Conservation (phyloP, 495 filamentous ascomycete genomes). For the Staphylotrichum longicolle region DNA sequence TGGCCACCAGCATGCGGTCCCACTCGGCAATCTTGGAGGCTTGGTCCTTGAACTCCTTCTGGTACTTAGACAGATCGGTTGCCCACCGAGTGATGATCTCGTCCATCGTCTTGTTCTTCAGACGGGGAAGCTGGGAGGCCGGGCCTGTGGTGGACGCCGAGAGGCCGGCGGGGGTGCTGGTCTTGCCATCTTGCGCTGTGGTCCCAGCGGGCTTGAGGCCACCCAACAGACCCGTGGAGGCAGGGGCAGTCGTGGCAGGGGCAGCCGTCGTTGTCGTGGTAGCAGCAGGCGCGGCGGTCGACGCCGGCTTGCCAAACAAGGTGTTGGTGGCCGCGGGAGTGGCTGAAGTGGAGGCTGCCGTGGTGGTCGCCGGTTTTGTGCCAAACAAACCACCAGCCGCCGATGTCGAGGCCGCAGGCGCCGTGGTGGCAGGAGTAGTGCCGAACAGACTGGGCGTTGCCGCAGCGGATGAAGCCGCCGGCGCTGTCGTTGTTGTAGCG, state of each 20-base stretch:
- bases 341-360: constrained; percentile 12
- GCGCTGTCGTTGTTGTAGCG: constrained; percentile 11
- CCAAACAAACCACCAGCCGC: constrained; percentile 13
- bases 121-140: constrained; percentile 73
- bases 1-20: constrained; percentile 89
- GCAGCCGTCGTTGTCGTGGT: constrained; percentile 15
- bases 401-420: constrained; percentile 1
- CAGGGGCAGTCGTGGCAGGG: constrained; percentile 18
- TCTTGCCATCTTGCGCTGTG: constrained; percentile 24
- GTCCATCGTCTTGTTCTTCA: constrained; percentile 99
- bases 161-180: constrained; percentile 44
- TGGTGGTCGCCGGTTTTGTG: constrained; percentile 15
- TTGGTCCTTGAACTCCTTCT: constrained; percentile 89
- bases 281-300: constrained; percentile 21
- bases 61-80: constrained; percentile 88
- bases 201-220: constrained; percentile 27
- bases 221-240: constrained; percentile 33
- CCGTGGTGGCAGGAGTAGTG: neutral
- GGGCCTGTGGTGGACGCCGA: constrained; percentile 75
- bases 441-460: constrained; percentile 29
- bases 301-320: constrained; percentile 18
- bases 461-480: constrained; percentile 23
- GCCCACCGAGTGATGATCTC: constrained; percentile 99
- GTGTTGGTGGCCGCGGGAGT: constrained; percentile 19
- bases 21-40: constrained; percentile 82